Evolutionary conservation across 306 rosid species (phyloP), one percentile per base, ranked within the genome.

Genomic region (Amphicarpaea edgeworthii): DNA sequence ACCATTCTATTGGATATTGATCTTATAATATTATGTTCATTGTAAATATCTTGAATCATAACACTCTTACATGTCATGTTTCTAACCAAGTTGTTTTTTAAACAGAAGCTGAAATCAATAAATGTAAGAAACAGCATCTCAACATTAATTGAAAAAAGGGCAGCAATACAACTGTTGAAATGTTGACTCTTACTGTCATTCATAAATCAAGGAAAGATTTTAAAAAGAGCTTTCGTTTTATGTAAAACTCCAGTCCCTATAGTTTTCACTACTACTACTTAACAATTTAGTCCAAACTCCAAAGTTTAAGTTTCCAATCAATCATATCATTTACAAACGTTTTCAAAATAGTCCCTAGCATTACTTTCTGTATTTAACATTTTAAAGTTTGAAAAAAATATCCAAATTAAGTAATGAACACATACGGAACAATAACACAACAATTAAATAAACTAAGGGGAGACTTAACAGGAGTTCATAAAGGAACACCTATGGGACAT

Each of bases 151-250:
- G 17, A 32, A 73, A 72, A n/a, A 12, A 40, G 16, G 61, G 45
- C 34, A 61, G 58, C 70, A 83, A 24, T 64, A 51, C 26, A 59
- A 28, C 51, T 17, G 42, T n/a, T 20, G 23, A 77, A 68, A 6
- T 41, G 59, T 8, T 45, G 16, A 32, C 53, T 75, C 61, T 10
- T 50, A 21, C 47, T 37, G 12, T 14, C 58, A 34, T 24, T 30
- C 43, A 62, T 69, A 47, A 54, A 75, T 43, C 53, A 75, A 75
- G 42, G n/a, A 60, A 61, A 14, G 6, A 37, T 3, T 41, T 32
- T 5, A 28, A 14, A 51, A 37, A 8, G 16, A 24, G 14, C 40
- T 58, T 65, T 30, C 12, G 0, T 12, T 20, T 45, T 23, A 10
- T 16, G 69, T 40, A 19, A 64, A 59, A 40, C 8, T 38, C 17